phyloP scores from a whole-genome alignment of 352 stramenopile species.

The Phytophthora pseudosyringae region DNA sequence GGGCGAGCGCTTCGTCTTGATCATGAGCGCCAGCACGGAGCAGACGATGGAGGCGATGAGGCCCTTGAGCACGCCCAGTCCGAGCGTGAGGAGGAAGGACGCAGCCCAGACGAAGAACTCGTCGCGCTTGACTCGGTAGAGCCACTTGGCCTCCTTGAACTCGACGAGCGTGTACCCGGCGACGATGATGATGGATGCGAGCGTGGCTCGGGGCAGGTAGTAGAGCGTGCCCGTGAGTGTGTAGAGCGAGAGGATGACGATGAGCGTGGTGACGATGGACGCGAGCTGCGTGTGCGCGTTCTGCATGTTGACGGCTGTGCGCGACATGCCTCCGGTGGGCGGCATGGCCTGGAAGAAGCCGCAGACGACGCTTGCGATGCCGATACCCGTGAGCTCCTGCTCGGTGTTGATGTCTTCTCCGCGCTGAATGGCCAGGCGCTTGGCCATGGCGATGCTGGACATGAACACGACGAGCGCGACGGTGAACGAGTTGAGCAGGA shows the following conservation, averaged over 20 bases:
- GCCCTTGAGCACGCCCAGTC: slow-evolving; percentile 54
- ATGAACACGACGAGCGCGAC: slow-evolving; percentile 89
- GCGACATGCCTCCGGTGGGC: slow-evolving; percentile 82
- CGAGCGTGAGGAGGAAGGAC: slow-evolving; percentile 60
- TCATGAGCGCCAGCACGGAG: slow-evolving; percentile 62
- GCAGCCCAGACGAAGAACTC: slow-evolving; percentile 61
- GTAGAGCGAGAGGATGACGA: slow-evolving; percentile 87
- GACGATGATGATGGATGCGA: slow-evolving; percentile 91
- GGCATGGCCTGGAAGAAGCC: slow-evolving; percentile 88
- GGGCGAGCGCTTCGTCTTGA: slow-evolving; percentile 51
- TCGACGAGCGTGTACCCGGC: slow-evolving; percentile 89
- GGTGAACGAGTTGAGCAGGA: slow-evolving; percentile 65
- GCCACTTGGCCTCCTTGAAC: slow-evolving; percentile 83
- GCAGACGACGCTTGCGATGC: slow-evolving; percentile 82
- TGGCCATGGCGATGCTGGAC: slow-evolving; percentile 89
- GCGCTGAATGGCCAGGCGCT: slow-evolving; percentile 76
- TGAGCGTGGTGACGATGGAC: slow-evolving; percentile 76
- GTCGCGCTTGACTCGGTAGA: slow-evolving; percentile 69
- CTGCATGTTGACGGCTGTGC: slow-evolving; percentile 91
- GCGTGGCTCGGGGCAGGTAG: slow-evolving; percentile 77
- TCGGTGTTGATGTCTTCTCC: slow-evolving; percentile 70
- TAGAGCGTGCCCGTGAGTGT: slow-evolving; percentile 86
- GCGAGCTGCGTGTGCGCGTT: slow-evolving; percentile 84
- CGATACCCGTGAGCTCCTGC: slow-evolving; percentile 90
- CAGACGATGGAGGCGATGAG: slow-evolving; percentile 61